Percentiles rank a stretch among this genome's conserved stretches.
phyloP scores from a whole-genome alignment of 768 basidiomycete species.

The Agaricus bisporus region DNA sequence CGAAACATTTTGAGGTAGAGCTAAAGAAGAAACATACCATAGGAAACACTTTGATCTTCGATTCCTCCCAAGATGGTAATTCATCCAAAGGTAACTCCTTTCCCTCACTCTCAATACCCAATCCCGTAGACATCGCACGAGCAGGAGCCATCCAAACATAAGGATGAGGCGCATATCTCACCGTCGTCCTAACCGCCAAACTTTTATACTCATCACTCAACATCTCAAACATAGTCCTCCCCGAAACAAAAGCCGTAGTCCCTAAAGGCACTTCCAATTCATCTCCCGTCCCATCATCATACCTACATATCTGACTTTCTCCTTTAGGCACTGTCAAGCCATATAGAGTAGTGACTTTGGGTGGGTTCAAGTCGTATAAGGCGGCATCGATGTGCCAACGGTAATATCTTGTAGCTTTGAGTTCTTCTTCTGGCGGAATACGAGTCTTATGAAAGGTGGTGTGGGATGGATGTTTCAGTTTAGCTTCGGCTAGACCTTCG shows the following conservation, averaged over 20 bases:
- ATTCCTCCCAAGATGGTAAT: slow-evolving; percentile 75
- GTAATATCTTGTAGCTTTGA: slow-evolving; percentile 75
- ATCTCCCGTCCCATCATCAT: slow-evolving; percentile 84
- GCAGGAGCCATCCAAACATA: slow-evolving; percentile 87
- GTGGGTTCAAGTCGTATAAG: slow-evolving; percentile 65
- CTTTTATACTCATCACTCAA: slow-evolving; percentile 67
- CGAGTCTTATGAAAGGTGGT: slow-evolving; percentile 78
- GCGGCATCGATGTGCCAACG: slow-evolving; percentile 92
- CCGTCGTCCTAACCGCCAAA: slow-evolving; percentile 66
- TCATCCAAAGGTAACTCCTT: slow-evolving; percentile 56
- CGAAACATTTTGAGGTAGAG: too few species aligned
- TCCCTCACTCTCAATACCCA: slow-evolving; percentile 76
- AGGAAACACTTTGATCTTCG: slow-evolving; percentile 65
- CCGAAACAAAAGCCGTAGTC: slow-evolving; percentile 77
- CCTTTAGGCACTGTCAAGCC: slow-evolving; percentile 68
- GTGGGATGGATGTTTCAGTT: slow-evolving; percentile 82
- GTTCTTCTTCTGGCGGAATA: slow-evolving; percentile 67
- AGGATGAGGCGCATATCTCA: slow-evolving; percentile 78
- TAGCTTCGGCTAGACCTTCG: slow-evolving; percentile 75
- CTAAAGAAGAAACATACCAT: slow-evolving; percentile 29
- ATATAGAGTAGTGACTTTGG: slow-evolving; percentile 78
- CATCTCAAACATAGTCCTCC: slow-evolving; percentile 78
- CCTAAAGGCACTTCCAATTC: slow-evolving; percentile 76
- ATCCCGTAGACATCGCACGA: slow-evolving; percentile 63
- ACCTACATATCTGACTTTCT: slow-evolving; percentile 52